phyloP scores from a whole-genome alignment of 2,329 filamentous ascomycete genomes.

The Neonectria faginata region DNA sequence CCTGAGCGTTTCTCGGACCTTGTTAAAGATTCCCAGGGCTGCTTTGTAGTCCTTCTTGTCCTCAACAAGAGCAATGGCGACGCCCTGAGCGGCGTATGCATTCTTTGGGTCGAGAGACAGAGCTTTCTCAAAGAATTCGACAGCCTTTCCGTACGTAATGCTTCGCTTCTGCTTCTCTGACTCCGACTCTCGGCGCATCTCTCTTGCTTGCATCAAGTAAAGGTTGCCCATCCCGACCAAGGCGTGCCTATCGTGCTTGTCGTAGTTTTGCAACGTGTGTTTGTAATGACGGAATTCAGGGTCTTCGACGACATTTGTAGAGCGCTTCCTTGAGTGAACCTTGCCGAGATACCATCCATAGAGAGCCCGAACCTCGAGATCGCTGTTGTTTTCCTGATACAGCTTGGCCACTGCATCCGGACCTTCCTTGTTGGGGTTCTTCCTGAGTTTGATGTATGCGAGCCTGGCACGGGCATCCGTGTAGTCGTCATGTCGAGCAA shows the following conservation, averaged over 20 bases:
- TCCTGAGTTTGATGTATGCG: constrained; percentile 88
- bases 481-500: constrained; percentile 89
- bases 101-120: constrained; percentile 95
- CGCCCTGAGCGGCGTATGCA: constrained; percentile 94
- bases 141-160: constrained; percentile 87
- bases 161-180: constrained; percentile 91
- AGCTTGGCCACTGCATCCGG: constrained; percentile 87
- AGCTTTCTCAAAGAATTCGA: constrained; percentile 99
- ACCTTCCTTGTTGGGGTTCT: constrained; percentile 85
- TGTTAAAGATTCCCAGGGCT: constrained; percentile 88
- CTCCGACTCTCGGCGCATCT: constrained; percentile 93
- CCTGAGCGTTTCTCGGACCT: constrained; percentile 89
- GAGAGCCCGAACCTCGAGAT: constrained; percentile 90
- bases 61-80: constrained; percentile 93
- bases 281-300: constrained; percentile 95
- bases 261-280: constrained; percentile 90
- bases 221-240: constrained; percentile 97
- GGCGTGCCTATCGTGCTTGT: constrained; percentile 98
- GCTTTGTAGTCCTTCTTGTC: constrained; percentile 90
- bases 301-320: constrained; percentile 85
- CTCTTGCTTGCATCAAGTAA: constrained; percentile 85
- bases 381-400: constrained; percentile 83
- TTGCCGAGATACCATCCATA: constrained; percentile 97
- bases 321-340: constrained; percentile 80
- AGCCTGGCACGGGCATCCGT: constrained; percentile 90